These are phyloP conservation scores for Paracoccidioides lutzii DNA, from an alignment of 2,329 filamentous ascomycete genomes.

Conservation along the genomic window DNA sequence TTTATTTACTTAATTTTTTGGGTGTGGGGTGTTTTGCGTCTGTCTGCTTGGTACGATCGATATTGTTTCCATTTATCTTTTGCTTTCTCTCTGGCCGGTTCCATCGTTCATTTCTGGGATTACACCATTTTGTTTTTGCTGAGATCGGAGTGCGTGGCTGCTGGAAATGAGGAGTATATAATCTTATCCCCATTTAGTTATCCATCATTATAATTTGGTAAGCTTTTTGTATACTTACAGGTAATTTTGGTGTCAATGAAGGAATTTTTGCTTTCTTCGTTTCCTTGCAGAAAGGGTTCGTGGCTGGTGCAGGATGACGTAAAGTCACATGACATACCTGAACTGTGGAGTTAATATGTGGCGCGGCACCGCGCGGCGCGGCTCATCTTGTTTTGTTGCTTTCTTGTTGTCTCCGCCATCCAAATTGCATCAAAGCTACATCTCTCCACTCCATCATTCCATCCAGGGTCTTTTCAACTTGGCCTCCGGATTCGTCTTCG, in stretches of 20 bases:
- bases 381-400: not conserved
- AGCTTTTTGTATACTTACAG: not conserved
- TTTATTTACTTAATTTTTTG: not conserved
- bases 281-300: not conserved
- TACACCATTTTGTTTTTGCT: no score
- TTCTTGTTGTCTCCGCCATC: not conserved
- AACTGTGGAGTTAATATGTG: not conserved
- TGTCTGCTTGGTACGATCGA: no score
- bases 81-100: no score
- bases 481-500: not conserved
- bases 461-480: not conserved
- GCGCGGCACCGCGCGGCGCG: not conserved
- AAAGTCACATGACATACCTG: not conserved
- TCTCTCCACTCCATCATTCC: not conserved
- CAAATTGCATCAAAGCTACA: not conserved
- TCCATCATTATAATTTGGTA: not conserved
- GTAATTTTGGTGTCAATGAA: not conserved
- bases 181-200: not conserved
- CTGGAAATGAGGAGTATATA: not conserved
- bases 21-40: no score
- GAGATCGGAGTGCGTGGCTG: no score
- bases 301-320: not conserved
- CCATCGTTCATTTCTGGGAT: no score
- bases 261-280: not conserved
- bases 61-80: no score